Conservation (phyloP, 176 grass and related monocot species). For the Carex scoparia region DNA sequence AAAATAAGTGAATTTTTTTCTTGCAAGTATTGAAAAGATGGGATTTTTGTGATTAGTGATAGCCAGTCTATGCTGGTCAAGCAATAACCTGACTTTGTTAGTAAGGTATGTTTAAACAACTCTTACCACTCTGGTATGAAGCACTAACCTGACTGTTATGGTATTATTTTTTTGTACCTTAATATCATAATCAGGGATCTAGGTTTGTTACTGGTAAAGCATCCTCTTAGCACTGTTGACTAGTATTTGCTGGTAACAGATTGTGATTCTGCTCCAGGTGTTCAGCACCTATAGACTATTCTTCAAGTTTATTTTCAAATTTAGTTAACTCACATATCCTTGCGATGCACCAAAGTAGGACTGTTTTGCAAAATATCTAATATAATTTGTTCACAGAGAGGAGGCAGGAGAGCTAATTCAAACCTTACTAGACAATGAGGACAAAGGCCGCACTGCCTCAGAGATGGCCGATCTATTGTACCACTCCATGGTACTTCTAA, state of each 20-base stretch:
- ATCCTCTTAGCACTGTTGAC: background rate
- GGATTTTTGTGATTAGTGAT: background rate
- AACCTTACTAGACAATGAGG: slow-evolving; percentile 70
- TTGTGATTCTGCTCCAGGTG: background rate
- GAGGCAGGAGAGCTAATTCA: slow-evolving; percentile 69
- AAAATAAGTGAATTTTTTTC: background rate
- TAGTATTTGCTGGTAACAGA: background rate
- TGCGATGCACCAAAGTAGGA: background rate
- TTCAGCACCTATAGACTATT: background rate
- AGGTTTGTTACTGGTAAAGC: background rate
- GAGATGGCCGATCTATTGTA: slow-evolving; percentile 94
- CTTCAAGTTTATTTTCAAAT: background rate
- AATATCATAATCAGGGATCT: background rate
- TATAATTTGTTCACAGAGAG: slow-evolving; percentile 40
- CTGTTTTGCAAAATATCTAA: background rate
- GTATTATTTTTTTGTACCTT: background rate
- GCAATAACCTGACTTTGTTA: too few species aligned
- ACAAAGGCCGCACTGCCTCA: slow-evolving; percentile 38
- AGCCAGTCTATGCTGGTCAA: background rate
- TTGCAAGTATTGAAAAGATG: background rate
- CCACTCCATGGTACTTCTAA: slow-evolving; percentile 83
- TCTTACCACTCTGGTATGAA: background rate
- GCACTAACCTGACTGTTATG: background rate
- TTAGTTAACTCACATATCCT: background rate
- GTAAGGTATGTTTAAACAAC: too few species aligned